Conservation (phyloP, 768 basidiomycete species). For the Pisolithus marmoratus region DNA sequence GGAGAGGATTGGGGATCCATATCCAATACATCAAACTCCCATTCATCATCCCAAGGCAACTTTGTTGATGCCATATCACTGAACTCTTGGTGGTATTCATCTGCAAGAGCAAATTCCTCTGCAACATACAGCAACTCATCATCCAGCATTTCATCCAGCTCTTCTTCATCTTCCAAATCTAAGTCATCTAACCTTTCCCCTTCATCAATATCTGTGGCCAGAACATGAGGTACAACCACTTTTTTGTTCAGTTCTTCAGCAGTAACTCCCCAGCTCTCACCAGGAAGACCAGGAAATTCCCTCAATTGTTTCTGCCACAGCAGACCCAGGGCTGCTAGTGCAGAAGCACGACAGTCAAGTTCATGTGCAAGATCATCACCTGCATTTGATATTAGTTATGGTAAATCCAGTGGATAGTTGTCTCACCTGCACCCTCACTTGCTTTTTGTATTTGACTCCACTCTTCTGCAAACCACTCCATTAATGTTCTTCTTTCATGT, state of each 20-base stretch:
- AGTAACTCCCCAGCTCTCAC: background rate
- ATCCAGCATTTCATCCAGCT: background rate
- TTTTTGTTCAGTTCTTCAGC: background rate
- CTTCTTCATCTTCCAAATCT: background rate
- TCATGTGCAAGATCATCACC: background rate
- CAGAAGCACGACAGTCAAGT: background rate
- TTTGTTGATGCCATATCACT: background rate
- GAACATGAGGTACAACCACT: background rate
- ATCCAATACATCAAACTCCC: background rate
- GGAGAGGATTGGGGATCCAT: background rate
- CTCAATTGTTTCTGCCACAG: background rate
- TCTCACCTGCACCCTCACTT: constrained; percentile 2
- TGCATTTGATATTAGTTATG: background rate
- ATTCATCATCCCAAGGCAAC: background rate
- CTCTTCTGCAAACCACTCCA: constrained; percentile 23
- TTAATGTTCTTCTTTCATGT: constrained; percentile 15
- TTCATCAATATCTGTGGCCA: background rate
- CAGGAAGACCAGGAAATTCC: background rate
- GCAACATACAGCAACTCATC: constrained; percentile 3
- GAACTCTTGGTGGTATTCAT: constrained; percentile 1
- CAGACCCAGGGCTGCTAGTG: background rate
- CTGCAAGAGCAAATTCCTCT: constrained; percentile 7
- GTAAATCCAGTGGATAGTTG: background rate
- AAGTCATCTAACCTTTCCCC: background rate
- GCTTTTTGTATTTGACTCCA: constrained; percentile 11